These are phyloP conservation scores for Boechera stricta DNA, from an alignment of 345 rosid genomes.

Conservation along the genomic window DNA sequence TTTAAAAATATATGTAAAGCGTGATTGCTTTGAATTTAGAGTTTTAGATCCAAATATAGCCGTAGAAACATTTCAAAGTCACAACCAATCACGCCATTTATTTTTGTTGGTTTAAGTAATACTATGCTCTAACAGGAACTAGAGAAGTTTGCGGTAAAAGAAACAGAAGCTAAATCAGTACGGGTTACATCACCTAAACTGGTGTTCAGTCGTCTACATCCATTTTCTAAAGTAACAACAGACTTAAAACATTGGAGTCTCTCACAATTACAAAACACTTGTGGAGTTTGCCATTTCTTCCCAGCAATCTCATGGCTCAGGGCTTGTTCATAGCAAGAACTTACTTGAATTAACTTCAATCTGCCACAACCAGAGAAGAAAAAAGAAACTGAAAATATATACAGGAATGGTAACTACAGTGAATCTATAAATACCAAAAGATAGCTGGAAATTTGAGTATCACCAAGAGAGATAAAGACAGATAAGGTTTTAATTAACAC, in stretches of 20 bases:
- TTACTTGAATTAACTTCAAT: conserved; percentile 5
- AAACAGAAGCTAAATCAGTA: neutral
- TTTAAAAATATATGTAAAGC: no score
- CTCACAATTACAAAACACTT: neutral
- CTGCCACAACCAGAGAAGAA: conserved; percentile 23
- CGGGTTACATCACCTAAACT: neutral
- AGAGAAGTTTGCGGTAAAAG: neutral
- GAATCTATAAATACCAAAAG: conserved; percentile 2
- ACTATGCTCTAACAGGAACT: neutral
- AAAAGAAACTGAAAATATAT: conserved; percentile 10
- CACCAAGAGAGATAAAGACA: conserved; percentile 17
- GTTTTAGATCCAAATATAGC: no score
- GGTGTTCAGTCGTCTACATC: neutral
- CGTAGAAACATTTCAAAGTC: no score
- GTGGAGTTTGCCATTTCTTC: conserved; percentile 48
- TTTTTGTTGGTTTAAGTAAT: neutral
- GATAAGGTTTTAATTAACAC: conserved; percentile 3
- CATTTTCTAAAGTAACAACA: neutral
- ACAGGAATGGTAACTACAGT: neutral
- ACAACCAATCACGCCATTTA: no score
- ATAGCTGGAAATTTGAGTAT: conserved; percentile 1
- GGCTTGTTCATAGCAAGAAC: conserved; percentile 17
- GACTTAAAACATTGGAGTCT: conserved; percentile 2
- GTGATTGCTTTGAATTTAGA: no score
- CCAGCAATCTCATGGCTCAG: conserved; percentile 25